Base-by-base conservation (phyloP, 768 basidiomycete species). In the Lentinula edodes region DNA sequence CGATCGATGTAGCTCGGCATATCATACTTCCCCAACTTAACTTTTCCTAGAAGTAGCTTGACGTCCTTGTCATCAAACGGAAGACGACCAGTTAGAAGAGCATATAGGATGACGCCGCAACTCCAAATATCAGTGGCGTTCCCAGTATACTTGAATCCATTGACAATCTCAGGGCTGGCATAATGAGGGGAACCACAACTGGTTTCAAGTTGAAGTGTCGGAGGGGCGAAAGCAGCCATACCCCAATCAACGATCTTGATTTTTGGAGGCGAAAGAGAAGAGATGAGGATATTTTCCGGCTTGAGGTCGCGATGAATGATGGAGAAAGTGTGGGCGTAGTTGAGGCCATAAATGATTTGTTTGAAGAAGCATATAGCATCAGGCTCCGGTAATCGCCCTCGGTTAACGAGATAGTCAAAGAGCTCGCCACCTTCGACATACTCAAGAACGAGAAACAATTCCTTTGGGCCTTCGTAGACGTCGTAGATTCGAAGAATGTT, bases 211-310 rank as follows among this genome's bases (percentile, higher is more conserved):
- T 95, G 83, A 46, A 89, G 81, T 43, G 87, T 83, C 42, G 90
- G 91, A 43, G 90, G 89, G 62, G 94, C 92, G 69, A 97, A 92
- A 9, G 95, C 92, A 28, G 96, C 95, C 96, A 98, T 97, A 20
- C 96, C 96, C 86, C 96, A 98, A 74, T 98, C 96, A 23, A 94
- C 95, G 46, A 98, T 91, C 79, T 98, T 98, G 78, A 98, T 83
- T 69, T 93, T 80, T 41, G 89, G 89, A 35, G 89, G 89, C 41
- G 83, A 80, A 60, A 91, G 76, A 46, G 89, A 88, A 52, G 95
- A 90, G 58, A 98, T 90, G 42, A 99, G 80, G 56, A 98, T 90
- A 70, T 98, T 98, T 78, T 98, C 96, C 2, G 96, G 96, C 73
- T 98, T 98, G 67, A 99, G 86, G 74, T 99, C 96, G 28, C 96